Percentiles rank a stretch among this genome's conserved stretches.
Evolutionary conservation across 192 early-diverging fungal species (phyloP).

Genomic region (Umbelopsis isabellina): DNA sequence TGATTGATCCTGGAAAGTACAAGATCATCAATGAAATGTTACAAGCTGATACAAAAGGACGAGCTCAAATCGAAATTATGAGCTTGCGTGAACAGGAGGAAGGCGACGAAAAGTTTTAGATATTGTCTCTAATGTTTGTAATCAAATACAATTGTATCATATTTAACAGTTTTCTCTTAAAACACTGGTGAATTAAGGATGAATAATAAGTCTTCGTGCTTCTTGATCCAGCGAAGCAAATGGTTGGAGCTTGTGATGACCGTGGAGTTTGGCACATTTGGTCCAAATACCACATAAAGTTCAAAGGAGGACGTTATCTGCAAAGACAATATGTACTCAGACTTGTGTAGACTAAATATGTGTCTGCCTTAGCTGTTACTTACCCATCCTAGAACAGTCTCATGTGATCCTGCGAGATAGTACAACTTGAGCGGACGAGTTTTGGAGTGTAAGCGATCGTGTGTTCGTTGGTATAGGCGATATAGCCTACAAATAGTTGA

Average conservation of each 20-base stretch:
- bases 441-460: constrained; percentile 58
- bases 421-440: constrained; percentile 56
- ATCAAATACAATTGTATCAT: constrained; percentile 11
- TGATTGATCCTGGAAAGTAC: constrained; percentile 95
- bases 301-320: constrained; percentile 70
- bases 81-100: constrained; percentile 74
- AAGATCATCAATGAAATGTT: constrained; percentile 82
- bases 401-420: constrained; percentile 52
- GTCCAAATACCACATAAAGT: constrained; percentile 69
- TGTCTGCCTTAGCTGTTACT: neutral
- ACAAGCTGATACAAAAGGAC: constrained; percentile 83
- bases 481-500: constrained; percentile 50
- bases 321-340: neutral
- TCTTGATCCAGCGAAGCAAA: constrained; percentile 78
- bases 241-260: constrained; percentile 68
- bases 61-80: constrained; percentile 88
- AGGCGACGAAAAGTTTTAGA: constrained; percentile 65
- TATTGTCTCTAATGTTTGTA: neutral
- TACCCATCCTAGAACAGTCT: constrained; percentile 71
- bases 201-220: constrained; percentile 74
- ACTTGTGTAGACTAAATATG: neutral
- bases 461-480: constrained; percentile 62
- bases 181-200: constrained; percentile 76
- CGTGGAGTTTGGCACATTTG: constrained; percentile 60
- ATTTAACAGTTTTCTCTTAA: constrained; percentile 36